Evolutionary conservation across 2,329 filamentous ascomycete genomes (phyloP).

Genomic region (Neocatenulostroma microsporum): DNA sequence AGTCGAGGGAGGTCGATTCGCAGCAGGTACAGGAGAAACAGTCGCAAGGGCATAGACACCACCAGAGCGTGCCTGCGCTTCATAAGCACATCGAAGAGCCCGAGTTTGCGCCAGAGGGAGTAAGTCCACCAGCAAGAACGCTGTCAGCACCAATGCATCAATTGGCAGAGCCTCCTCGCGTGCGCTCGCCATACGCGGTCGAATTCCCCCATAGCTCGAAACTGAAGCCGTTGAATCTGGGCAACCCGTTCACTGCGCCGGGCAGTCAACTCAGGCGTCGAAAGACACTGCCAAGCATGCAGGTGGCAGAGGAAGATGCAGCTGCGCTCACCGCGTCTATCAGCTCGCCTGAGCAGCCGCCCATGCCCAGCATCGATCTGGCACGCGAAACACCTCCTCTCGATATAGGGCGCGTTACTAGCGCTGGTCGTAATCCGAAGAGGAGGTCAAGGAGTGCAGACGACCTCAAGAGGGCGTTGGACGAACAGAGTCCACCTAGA

Average conservation of each 20-base stretch:
- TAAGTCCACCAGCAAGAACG: conserved; percentile 8
- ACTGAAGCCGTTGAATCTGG: conserved; percentile 30
- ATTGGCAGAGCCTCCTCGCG: conserved; percentile 11
- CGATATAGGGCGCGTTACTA: conserved; percentile 4
- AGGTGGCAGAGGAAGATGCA: conserved; percentile 22
- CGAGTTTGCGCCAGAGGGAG: conserved; percentile 4
- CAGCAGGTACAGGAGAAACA: conserved; percentile 10
- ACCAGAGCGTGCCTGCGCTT: conserved; percentile 24
- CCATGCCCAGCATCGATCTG: conserved; percentile 7
- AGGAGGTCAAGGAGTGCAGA: conserved; percentile 29
- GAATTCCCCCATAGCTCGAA: conserved; percentile 30
- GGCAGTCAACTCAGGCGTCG: conserved; percentile 21
- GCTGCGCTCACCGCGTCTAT: conserved; percentile 10
- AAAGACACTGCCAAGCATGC: conserved; percentile 27
- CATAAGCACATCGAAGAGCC: conserved; percentile 14
- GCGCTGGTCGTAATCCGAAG: conserved; percentile 18
- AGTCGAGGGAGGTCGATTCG: conserved; percentile 20
- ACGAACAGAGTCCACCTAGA: conserved; percentile 14
- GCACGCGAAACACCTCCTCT: conserved; percentile 6
- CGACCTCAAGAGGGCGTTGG: conserved; percentile 19
- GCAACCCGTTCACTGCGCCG: conserved; percentile 25
- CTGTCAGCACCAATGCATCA: conserved; percentile 18
- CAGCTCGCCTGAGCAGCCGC: conserved; percentile 3
- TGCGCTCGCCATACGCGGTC: conserved; percentile 28
- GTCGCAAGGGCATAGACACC: conserved; percentile 25